Evolutionary conservation across 352 stramenopile genomes (phyloP).

Genomic region (Phytophthora pinifolia): DNA sequence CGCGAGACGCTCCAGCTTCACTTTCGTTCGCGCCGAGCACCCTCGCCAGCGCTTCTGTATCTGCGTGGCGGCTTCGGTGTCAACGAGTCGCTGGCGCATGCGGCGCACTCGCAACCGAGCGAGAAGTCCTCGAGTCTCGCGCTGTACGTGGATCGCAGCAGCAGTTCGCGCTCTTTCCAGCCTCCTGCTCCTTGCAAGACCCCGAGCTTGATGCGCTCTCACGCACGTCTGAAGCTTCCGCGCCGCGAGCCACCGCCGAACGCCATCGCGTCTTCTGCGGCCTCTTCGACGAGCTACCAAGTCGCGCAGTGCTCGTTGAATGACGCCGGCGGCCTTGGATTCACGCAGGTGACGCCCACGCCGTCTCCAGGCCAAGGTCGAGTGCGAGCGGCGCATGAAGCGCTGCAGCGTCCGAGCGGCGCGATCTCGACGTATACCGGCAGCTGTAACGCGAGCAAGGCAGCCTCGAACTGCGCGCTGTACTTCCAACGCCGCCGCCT

Average conservation of each 20-base stretch:
- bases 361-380: conserved; percentile 18
- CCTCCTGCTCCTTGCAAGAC: not conserved
- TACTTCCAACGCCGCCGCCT: conserved; percentile 38
- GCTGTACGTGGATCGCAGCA: conserved; percentile 31
- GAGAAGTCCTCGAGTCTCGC: conserved; percentile 23
- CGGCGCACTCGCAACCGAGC: conserved; percentile 8
- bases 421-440: conserved; percentile 23
- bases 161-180: not conserved
- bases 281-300: conserved; percentile 31
- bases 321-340: conserved; percentile 17
- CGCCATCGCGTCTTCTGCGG: conserved; percentile 17
- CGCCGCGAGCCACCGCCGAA: conserved; percentile 42
- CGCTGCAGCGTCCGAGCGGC: conserved; percentile 30
- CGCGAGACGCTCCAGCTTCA: conserved; percentile 21
- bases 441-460: conserved; percentile 10
- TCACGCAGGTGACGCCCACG: conserved; percentile 16
- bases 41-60: conserved; percentile 34
- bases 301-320: conserved; percentile 36
- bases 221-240: conserved; percentile 45
- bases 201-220: conserved; percentile 37
- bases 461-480: conserved; percentile 41
- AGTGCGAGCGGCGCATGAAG: conserved; percentile 35
- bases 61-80: conserved; percentile 10
- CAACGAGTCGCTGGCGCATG: not conserved
- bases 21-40: conserved; percentile 4